Evolutionary conservation across 306 rosid genomes (phyloP).

Genomic region (Clitoria ternatea): DNA sequence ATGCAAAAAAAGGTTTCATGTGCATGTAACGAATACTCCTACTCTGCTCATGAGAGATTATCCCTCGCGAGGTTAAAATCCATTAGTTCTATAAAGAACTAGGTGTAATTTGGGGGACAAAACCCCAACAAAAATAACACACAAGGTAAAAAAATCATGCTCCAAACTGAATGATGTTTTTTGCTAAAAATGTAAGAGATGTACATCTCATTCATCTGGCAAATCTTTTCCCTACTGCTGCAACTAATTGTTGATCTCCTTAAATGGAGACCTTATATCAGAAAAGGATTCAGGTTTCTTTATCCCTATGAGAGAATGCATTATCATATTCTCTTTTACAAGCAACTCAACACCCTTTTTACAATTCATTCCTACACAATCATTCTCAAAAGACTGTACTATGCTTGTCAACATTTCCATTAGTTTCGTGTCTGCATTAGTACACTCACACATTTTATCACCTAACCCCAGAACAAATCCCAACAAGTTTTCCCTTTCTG

Average conservation of each 20-base stretch:
- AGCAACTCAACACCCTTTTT: constrained; percentile 31
- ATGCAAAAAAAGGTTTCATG: neutral
- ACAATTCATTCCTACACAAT: constrained; percentile 23
- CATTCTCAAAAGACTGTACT: constrained; percentile 39
- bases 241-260: constrained; percentile 53
- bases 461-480: constrained; percentile 35
- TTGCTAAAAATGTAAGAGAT: neutral
- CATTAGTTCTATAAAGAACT: neutral
- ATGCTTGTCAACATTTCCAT: constrained; percentile 42
- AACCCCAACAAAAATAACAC: neutral
- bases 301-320: constrained; percentile 32
- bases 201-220: neutral
- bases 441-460: constrained; percentile 47
- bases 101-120: neutral
- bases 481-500: constrained; percentile 58
- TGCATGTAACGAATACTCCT: too few species aligned
- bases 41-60: neutral
- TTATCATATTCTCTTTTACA: constrained; percentile 44
- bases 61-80: neutral
- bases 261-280: constrained; percentile 54
- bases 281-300: constrained; percentile 45
- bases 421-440: constrained; percentile 43
- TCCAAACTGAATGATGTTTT: neutral
- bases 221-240: neutral
- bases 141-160: neutral